Conservation (phyloP, 1,284 basidiomycete genomes). For the Naganishia sp. region DNA sequence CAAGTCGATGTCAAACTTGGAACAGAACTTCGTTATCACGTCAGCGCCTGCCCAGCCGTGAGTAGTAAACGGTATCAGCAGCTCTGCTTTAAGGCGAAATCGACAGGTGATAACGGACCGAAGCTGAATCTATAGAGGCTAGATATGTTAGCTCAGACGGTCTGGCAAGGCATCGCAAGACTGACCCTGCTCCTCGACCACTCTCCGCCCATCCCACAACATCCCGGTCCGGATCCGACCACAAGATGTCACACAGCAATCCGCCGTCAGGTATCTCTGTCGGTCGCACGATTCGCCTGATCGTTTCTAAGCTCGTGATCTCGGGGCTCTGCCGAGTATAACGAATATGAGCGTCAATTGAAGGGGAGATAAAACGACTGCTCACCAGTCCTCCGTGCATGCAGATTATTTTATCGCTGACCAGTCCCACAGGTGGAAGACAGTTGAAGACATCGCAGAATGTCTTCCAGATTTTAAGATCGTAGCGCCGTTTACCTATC, state of each 20-base stretch:
- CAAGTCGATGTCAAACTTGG: slow-evolving; percentile 58
- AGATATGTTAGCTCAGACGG: neutral
- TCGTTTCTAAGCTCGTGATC: slow-evolving; percentile 96
- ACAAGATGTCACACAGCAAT: slow-evolving; percentile 92
- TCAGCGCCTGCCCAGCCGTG: slow-evolving; percentile 53
- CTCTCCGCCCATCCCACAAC: slow-evolving; percentile 99
- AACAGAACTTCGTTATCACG: slow-evolving; percentile 57
- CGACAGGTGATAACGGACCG: neutral
- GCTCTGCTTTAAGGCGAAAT: no score
- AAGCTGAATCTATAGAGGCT: slow-evolving; percentile 43
- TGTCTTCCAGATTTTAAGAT: slow-evolving; percentile 68
- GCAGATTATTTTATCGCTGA: slow-evolving; percentile 99
- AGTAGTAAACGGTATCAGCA: no score
- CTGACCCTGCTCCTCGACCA: slow-evolving; percentile 72
- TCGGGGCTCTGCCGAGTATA: slow-evolving; percentile 68
- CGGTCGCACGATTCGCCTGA: slow-evolving; percentile 94
- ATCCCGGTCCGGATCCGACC: slow-evolving; percentile 98
- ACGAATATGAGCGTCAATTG: neutral
- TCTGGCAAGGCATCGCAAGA: slow-evolving; percentile 25
- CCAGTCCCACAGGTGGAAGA: slow-evolving; percentile 95
- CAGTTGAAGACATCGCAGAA: slow-evolving; percentile 98
- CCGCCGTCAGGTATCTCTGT: slow-evolving; percentile 68
- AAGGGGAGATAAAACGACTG: neutral
- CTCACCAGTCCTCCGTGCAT: slow-evolving; percentile 85
- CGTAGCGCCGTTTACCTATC: slow-evolving; percentile 62